Percentiles rank a stretch among this genome's conserved stretches.
These are phyloP conservation scores for Eimeria tenella DNA, from an alignment of 169 alveolate species.

Conservation along the genomic window DNA sequence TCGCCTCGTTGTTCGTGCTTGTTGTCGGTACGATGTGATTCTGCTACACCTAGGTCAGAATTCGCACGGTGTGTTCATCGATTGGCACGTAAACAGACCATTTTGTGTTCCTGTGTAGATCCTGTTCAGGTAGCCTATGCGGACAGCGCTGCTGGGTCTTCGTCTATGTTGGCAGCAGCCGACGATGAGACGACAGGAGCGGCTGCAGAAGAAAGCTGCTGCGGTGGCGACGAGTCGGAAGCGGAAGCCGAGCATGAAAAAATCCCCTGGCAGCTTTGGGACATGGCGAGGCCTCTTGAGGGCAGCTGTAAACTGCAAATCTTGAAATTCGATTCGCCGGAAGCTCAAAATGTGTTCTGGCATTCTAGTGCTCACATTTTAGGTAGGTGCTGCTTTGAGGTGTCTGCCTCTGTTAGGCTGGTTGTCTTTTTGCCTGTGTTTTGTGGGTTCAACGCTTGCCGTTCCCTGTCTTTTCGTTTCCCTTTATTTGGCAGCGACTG, in stretches of 20 bases:
- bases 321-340: conserved; percentile 92
- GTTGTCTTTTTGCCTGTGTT: not conserved
- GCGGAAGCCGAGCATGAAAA: conserved; percentile 33
- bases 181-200: conserved; percentile 74
- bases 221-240: conserved; percentile 92
- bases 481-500: not conserved
- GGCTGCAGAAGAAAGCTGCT: conserved; percentile 71
- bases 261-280: conserved; percentile 94
- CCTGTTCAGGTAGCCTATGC: conserved; percentile 39
- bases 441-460: not conserved
- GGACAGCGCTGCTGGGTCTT: not conserved
- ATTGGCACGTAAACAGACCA: not conserved
- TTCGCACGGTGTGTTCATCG: not conserved
- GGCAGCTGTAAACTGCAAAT: conserved; percentile 90
- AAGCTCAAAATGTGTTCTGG: conserved; percentile 98
- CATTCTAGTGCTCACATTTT: conserved; percentile 99
- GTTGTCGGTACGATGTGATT: not conserved
- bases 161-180: conserved; percentile 40
- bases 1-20: too few species aligned
- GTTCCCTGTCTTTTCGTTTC: not conserved
- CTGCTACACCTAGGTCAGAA: not conserved
- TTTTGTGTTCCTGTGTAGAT: not conserved
- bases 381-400: conserved; percentile 79
- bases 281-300: conserved; percentile 97
- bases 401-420: not conserved